phyloP scores from a whole-genome alignment of 1,284 basidiomycete species.

The Puccinia hordei region DNA sequence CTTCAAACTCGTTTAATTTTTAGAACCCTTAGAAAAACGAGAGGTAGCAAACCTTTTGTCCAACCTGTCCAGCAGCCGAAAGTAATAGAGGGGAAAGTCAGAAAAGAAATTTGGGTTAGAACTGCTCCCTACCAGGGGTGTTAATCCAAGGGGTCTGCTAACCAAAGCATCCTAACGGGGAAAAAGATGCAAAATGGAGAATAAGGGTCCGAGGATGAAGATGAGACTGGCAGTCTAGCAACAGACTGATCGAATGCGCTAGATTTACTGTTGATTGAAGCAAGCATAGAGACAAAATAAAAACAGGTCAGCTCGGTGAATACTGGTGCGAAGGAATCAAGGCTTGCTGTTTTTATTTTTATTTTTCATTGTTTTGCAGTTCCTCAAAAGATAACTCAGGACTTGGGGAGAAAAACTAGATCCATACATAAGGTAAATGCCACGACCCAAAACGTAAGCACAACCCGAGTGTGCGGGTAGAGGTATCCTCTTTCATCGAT shows the following conservation, averaged over 20 bases:
- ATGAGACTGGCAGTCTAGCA: conserved; percentile 15
- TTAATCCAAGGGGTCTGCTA: not conserved
- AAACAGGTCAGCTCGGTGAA: not conserved
- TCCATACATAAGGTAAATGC: conserved; percentile 11
- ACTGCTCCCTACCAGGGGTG: not conserved
- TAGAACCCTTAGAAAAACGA: not conserved
- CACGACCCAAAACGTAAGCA: conserved; percentile 6
- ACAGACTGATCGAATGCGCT: conserved; percentile 22
- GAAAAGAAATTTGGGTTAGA: conserved; percentile 13
- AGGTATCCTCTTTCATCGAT: conserved; percentile 24
- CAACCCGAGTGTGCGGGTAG: conserved; percentile 5
- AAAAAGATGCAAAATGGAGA: not conserved
- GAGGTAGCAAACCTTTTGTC: conserved; percentile 12
- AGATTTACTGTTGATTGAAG: conserved; percentile 3
- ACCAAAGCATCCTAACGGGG: not conserved
- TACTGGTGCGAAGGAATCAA: not conserved
- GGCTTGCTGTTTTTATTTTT: no score
- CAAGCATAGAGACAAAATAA: not conserved
- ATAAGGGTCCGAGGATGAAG: conserved; percentile 13
- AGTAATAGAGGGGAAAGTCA: not conserved
- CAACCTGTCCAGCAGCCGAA: conserved; percentile 4
- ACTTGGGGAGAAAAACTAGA: not conserved
- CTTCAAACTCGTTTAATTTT: not conserved
- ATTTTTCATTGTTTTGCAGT: not conserved
- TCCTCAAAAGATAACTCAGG: no score